Conservation (phyloP, 1,139 yeast genomes). For the Sugiyamaella paludigena region DNA sequence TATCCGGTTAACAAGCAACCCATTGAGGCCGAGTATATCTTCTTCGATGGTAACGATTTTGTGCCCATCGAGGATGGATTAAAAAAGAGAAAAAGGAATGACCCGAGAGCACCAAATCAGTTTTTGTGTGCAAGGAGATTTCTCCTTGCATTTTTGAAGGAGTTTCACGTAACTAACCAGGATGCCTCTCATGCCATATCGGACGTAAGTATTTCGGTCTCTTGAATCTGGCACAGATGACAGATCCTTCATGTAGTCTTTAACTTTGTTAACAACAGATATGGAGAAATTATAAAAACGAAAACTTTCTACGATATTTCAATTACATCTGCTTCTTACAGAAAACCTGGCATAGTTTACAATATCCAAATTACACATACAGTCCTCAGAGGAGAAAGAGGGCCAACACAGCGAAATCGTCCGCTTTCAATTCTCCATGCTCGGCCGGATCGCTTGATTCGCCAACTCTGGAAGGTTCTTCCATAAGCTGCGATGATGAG, state of each 20-base stretch:
- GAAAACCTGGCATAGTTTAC: not conserved
- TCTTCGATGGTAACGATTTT: no score
- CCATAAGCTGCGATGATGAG: no score
- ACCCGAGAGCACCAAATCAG: conserved; percentile 13
- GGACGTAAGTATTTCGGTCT: conserved; percentile 8
- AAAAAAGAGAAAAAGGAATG: not conserved
- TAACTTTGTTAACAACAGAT: conserved; percentile 1
- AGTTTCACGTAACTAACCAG: not conserved
- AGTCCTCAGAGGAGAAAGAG: not conserved
- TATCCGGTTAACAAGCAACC: no score
- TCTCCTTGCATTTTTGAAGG: not conserved
- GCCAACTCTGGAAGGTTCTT: no score
- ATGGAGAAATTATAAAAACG: conserved; percentile 2
- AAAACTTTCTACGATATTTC: conserved; percentile 1
- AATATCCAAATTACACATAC: conserved; percentile 4
- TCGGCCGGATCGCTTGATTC: no score
- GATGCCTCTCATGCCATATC: conserved; percentile 9
- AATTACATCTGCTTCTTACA: conserved; percentile 4
- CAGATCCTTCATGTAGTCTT: not conserved
- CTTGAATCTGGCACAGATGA: not conserved
- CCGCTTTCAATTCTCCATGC: no score
- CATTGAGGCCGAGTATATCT: no score
- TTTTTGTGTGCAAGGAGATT: conserved; percentile 12
- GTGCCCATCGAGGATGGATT: not conserved
- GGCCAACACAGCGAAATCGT: no score